These are phyloP conservation scores for Xylaria telfairii DNA, from an alignment of 495 filamentous ascomycete genomes.

Conservation along the genomic window DNA sequence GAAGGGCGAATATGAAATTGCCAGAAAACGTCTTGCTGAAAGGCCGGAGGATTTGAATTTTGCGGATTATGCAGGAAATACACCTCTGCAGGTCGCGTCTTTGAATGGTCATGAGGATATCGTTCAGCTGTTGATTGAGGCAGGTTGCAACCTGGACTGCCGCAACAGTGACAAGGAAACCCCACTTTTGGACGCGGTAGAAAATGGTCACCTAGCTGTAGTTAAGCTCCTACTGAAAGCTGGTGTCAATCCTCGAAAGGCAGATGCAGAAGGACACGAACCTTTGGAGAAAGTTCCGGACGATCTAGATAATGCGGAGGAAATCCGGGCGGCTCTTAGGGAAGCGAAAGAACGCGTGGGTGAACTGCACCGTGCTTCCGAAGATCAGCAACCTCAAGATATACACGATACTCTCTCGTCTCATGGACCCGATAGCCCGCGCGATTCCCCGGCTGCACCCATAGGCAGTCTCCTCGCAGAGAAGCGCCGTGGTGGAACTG, in stretches of 20 bases:
- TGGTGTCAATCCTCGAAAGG: slow-evolving; percentile 85
- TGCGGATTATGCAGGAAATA: slow-evolving; percentile 91
- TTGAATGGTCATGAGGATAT: slow-evolving; percentile 82
- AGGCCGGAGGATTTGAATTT: slow-evolving; percentile 86
- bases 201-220: slow-evolving; percentile 91
- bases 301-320: slow-evolving; percentile 66
- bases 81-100: slow-evolving; percentile 88
- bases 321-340: slow-evolving; percentile 61
- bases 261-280: slow-evolving; percentile 85
- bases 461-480: slow-evolving; percentile 39
- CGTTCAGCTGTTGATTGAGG: slow-evolving; percentile 78
- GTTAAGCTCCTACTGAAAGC: slow-evolving; percentile 83
- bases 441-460: slow-evolving; percentile 62
- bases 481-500: slow-evolving; percentile 50
- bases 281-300: slow-evolving; percentile 81
- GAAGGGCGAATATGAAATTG: slow-evolving; percentile 72
- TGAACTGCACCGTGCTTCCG: slow-evolving; percentile 64
- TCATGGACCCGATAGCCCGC: slow-evolving; percentile 71
- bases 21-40: slow-evolving; percentile 71
- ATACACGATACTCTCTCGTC: slow-evolving; percentile 65
- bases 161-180: slow-evolving; percentile 88
- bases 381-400: slow-evolving; percentile 64
- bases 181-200: slow-evolving; percentile 91
- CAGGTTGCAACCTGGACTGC: slow-evolving; percentile 80
- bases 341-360: slow-evolving; percentile 59